Percentiles rank a stretch among this genome's conserved stretches.
These are phyloP conservation scores for Aphanomyces cochlioides DNA, from an alignment of 352 stramenopile genomes.

Conservation along the genomic window DNA sequence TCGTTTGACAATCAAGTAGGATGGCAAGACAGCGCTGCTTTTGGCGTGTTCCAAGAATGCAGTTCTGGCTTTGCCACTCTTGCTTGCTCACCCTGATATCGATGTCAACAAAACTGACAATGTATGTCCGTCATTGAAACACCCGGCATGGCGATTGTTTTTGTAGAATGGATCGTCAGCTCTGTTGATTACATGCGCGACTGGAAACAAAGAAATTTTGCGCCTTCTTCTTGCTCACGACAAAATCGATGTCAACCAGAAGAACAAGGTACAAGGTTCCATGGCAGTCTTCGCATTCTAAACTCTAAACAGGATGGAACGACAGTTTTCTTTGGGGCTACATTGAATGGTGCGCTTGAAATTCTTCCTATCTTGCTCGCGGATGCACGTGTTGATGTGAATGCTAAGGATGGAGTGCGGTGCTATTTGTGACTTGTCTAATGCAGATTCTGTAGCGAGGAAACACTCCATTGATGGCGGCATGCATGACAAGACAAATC, in stretches of 20 bases:
- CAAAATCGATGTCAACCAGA: constrained; percentile 6
- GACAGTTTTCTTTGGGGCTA: constrained; percentile 1
- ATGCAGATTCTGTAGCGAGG: neutral
- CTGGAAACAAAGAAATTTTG: neutral
- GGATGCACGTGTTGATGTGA: neutral
- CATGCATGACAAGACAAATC: neutral
- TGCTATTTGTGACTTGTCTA: neutral
- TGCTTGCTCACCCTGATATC: neutral
- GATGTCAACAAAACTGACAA: constrained; percentile 12
- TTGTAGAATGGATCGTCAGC: constrained; percentile 10
- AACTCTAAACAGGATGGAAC: constrained; percentile 1
- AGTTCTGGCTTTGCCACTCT: neutral
- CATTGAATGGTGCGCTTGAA: neutral
- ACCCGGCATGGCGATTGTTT: neutral
- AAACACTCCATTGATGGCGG: constrained; percentile 9
- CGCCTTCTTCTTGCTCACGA: neutral
- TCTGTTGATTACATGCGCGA: constrained; percentile 5
- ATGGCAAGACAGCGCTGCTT: constrained; percentile 3
- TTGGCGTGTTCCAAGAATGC: neutral
- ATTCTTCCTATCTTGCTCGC: neutral
- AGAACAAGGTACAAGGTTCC: neutral
- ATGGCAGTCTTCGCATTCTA: neutral
- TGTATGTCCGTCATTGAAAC: neutral
- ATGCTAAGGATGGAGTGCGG: neutral
- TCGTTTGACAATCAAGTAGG: neutral